Conservation (phyloP, 192 early-diverging fungal species). For the Coemansia sp. region DNA sequence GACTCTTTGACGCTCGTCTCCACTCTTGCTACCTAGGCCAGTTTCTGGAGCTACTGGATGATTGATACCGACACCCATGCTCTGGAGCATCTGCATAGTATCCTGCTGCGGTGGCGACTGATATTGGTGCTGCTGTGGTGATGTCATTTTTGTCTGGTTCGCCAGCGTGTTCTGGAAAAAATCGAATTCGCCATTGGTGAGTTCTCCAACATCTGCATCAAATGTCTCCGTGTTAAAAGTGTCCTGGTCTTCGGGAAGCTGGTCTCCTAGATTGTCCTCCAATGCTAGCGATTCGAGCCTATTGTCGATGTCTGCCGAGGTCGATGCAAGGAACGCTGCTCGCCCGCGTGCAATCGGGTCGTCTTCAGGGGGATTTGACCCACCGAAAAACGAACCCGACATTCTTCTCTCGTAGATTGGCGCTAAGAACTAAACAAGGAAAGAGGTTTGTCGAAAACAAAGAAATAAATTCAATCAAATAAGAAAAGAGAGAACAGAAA, state of each 20-base stretch:
- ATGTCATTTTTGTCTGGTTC: slow-evolving; percentile 8
- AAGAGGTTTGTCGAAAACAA: background rate
- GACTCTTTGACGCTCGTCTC: slow-evolving; percentile 37
- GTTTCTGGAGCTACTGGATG: background rate
- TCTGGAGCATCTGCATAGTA: slow-evolving; percentile 21
- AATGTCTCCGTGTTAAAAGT: slow-evolving; percentile 76
- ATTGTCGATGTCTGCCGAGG: slow-evolving; percentile 58
- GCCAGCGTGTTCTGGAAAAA: slow-evolving; percentile 60
- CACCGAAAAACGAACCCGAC: slow-evolving; percentile 48
- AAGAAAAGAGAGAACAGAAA: slow-evolving; percentile 1
- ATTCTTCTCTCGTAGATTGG: slow-evolving; percentile 12
- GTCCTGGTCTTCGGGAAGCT: slow-evolving; percentile 67
- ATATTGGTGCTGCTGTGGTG: slow-evolving; percentile 11
- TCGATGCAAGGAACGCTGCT: slow-evolving; percentile 4
- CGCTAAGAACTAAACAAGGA: slow-evolving; percentile 1
- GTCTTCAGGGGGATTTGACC: slow-evolving; percentile 15
- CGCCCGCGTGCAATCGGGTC: slow-evolving; percentile 46
- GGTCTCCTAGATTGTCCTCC: slow-evolving; percentile 58
- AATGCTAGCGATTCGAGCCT: slow-evolving; percentile 58
- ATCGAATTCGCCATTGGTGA: slow-evolving; percentile 62
- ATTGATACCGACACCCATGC: slow-evolving; percentile 14
- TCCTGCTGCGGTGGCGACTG: slow-evolving; percentile 2
- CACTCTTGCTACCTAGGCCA: background rate
- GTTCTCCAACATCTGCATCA: slow-evolving; percentile 52
- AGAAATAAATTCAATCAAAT: background rate